Percentiles rank a stretch among this genome's conserved stretches.
Evolutionary conservation across 2,329 filamentous ascomycete species (phyloP).

Genomic region (Simplicillium aogashimaense): DNA sequence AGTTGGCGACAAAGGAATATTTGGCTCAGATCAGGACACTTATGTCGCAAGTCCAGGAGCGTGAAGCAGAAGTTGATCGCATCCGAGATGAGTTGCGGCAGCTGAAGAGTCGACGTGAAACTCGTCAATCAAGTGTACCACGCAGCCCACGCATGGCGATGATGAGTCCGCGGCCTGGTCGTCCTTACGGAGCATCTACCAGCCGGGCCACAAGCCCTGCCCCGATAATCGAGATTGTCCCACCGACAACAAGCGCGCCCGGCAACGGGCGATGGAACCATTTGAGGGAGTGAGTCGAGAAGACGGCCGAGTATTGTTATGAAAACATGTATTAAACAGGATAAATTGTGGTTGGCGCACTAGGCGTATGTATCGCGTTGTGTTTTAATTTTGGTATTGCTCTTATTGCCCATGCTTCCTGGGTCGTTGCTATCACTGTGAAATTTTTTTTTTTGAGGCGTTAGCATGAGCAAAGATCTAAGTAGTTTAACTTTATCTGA

Average conservation of each 20-base stretch:
- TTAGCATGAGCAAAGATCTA: no score
- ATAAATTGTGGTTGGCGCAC: no score
- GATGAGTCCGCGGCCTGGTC: conserved; percentile 36
- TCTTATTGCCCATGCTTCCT: no score
- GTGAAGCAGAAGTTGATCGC: conserved; percentile 39
- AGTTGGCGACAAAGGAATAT: conserved; percentile 22
- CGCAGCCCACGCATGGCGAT: conserved; percentile 45
- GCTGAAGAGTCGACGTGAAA: conserved; percentile 43
- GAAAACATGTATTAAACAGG: no score
- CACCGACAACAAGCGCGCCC: conserved; percentile 12
- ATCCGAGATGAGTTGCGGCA: conserved; percentile 37
- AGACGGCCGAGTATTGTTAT: background rate
- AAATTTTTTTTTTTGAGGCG: no score
- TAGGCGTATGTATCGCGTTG: no score
- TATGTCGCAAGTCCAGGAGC: conserved; percentile 32
- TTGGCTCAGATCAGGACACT: conserved; percentile 30
- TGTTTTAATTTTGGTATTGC: no score
- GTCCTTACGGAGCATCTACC: conserved; percentile 23
- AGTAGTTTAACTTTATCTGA: no score
- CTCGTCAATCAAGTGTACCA: conserved; percentile 45
- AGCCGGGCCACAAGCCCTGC: conserved; percentile 43
- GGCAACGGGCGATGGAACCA: conserved; percentile 34
- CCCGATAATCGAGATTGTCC: conserved; percentile 17
- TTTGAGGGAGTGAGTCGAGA: conserved; percentile 25
- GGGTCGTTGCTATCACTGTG: no score